These are phyloP conservation scores for Stachybotrys elegans DNA, from an alignment of 2,329 filamentous ascomycete genomes.

Conservation along the genomic window DNA sequence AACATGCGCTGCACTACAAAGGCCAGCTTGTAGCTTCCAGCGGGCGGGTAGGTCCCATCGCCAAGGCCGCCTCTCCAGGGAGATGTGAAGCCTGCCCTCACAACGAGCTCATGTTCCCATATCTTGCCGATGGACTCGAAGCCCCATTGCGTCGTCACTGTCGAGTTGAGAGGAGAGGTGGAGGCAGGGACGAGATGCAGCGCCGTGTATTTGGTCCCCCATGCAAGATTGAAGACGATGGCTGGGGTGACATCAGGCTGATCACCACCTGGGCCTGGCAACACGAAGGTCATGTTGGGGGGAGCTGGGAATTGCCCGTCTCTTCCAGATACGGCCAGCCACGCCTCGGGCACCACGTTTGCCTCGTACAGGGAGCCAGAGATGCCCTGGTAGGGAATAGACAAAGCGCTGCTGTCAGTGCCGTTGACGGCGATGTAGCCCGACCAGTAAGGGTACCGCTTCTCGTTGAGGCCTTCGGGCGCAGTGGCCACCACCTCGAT, in stretches of 20 bases:
- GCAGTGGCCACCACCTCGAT: conserved; percentile 25
- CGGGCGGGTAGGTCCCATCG: conserved; percentile 33
- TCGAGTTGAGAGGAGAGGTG: background rate
- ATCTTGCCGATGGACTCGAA: background rate
- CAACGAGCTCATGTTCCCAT: background rate
- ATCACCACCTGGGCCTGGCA: background rate
- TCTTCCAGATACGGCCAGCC: background rate
- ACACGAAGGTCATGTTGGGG: background rate
- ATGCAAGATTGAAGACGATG: background rate
- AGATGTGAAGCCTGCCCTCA: background rate
- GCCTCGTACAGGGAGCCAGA: conserved; percentile 13
- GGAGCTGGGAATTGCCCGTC: background rate
- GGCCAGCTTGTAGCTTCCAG: conserved; percentile 37
- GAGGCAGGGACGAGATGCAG: background rate
- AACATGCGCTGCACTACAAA: conserved; percentile 39
- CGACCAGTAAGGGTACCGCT: conserved; percentile 32
- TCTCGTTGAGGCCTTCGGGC: conserved; percentile 18
- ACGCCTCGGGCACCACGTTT: background rate
- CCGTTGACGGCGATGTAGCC: conserved; percentile 34
- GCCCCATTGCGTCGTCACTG: background rate
- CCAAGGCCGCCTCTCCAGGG: conserved; percentile 35
- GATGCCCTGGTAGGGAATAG: conserved; percentile 32
- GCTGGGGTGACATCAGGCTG: too few species aligned
- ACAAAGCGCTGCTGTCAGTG: conserved; percentile 24
- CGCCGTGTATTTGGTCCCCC: background rate